Base-by-base conservation (phyloP, 2,329 filamentous ascomycete genomes). In the Dothidotthia symphoricarpi region DNA sequence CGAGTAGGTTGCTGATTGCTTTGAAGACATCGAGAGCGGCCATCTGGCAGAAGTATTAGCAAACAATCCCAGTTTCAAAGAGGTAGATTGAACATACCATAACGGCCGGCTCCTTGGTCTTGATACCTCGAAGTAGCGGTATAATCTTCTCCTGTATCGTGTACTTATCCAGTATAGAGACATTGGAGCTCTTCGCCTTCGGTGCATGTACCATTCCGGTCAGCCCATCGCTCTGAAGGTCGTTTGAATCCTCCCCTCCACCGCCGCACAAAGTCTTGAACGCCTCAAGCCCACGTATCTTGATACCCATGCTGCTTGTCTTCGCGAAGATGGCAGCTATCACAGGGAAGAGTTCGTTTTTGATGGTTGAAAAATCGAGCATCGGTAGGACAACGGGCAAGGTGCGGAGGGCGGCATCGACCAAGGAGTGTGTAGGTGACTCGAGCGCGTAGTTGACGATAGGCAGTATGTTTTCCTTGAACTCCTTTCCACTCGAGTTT, bases 81-180 rank as follows among this genome's bases (percentile, higher is more conserved):
- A 25, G 8, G 1, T 27, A 7, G n/a, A 14, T 4, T 3, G 12
- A 7, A 47, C 67, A 48, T 64, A 73, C 71, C 87, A 97, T 97
- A 8, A 98, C 93, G 6, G 89, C 90, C 0, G 93, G 93, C 64
- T 98, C 93, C 63, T 95, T 97, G 0, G 93, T 98, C 69, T 95
- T 97, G 71, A 98, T 97, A 2, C 77, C 89, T 59, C 87, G 89
- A 44, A 98, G 76, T 4, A 97, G 71, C 0, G 93, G 93, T 0
- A 97, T 80, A 24, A 98, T 86, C 71, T 96, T 97, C 63, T 98
- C 93, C 64, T 98, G 93, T 71, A 98, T 91, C 0, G 93, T 97
- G 61, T 93, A 97, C 66, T 97, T 97, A 71, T 98, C 93, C 17
- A 98, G 73, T 3, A 91, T 90, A 2, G 82, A 88, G 1, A 85